Percentiles rank a stretch among this genome's conserved stretches.
Evolutionary conservation across 495 filamentous ascomycete species (phyloP).

Genomic region (Penicillium waksmanii): DNA sequence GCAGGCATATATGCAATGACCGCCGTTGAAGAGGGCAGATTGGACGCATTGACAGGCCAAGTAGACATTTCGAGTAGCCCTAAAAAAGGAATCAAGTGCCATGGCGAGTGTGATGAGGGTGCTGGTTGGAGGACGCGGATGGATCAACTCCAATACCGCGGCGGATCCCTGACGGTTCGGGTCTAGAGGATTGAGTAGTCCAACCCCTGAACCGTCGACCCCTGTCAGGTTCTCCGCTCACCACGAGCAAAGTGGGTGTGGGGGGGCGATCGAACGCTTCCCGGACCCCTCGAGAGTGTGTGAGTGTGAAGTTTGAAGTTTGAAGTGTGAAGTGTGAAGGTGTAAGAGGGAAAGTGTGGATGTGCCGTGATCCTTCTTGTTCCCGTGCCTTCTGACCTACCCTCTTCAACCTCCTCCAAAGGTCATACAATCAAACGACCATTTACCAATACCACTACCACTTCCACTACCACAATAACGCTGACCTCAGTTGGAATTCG

Average conservation of each 20-base stretch:
- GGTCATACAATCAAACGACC: too few relatives aligned
- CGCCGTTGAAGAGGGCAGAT: background rate
- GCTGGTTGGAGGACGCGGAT: background rate
- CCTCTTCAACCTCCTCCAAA: background rate
- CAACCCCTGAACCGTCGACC: conserved; percentile 34
- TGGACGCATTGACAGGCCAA: background rate
- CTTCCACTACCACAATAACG: background rate
- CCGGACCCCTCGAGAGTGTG: conserved; percentile 3
- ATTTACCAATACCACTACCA: background rate
- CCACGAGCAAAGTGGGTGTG: conserved; percentile 31
- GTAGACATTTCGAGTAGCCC: background rate
- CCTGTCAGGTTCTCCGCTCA: conserved; percentile 33
- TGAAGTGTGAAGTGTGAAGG: background rate
- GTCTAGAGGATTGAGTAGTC: conserved; percentile 17
- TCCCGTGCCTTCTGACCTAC: background rate
- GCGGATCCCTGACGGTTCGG: conserved; percentile 14
- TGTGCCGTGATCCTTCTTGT: background rate
- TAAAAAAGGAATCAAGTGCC: background rate
- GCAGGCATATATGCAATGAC: background rate
- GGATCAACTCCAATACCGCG: background rate
- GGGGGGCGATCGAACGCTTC: conserved; percentile 28
- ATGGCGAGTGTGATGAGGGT: background rate
- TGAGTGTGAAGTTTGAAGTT: background rate
- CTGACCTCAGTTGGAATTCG: conserved; percentile 20
- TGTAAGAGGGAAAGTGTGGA: background rate